phyloP scores from a whole-genome alignment of 2,329 filamentous ascomycete species.

The Emmonsia crescens region DNA sequence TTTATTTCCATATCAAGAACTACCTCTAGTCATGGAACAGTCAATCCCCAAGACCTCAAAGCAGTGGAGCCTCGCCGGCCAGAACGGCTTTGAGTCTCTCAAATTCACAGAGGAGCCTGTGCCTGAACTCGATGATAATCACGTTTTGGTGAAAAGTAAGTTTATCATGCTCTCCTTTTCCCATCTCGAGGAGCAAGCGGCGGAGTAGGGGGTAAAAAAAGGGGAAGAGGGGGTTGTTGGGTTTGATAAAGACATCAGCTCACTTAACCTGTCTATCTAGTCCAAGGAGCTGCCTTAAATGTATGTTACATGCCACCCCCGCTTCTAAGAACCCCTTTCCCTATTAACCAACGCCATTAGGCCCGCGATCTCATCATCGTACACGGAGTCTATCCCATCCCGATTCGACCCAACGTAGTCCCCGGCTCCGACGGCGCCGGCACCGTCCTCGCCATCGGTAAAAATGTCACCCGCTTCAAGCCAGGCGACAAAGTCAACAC shows the following conservation, averaged over 20 bases:
- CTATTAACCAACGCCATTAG: neutral
- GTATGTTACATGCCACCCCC: neutral
- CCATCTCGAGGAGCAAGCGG: neutral
- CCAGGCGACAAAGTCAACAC: slow-evolving; percentile 41
- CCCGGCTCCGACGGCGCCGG: slow-evolving; percentile 42
- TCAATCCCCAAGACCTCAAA: slow-evolving; percentile 2
- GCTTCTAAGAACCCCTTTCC: neutral
- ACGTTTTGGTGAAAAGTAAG: slow-evolving; percentile 4
- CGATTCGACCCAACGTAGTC: slow-evolving; percentile 8
- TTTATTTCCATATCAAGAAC: neutral
- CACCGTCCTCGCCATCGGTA: slow-evolving; percentile 39
- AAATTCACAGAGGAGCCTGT: slow-evolving; percentile 4
- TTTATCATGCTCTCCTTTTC: neutral
- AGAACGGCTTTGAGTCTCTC: slow-evolving; percentile 2
- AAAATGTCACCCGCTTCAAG: slow-evolving; percentile 40
- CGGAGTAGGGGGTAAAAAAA: neutral
- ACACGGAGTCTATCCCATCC: slow-evolving; percentile 2
- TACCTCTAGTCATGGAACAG: neutral
- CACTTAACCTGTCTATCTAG: neutral
- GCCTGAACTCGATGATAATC: slow-evolving; percentile 1
- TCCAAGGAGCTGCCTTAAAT: slow-evolving; percentile 4
- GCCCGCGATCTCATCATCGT: slow-evolving; percentile 1
- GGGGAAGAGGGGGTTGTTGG: no score
- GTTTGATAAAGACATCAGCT: no score
- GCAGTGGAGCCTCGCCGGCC: slow-evolving; percentile 3